Evolutionary conservation across 2,329 filamentous ascomycete species (phyloP), one percentile per base, ranked within the genome.

Genomic region (Microthyrium microscopicum): DNA sequence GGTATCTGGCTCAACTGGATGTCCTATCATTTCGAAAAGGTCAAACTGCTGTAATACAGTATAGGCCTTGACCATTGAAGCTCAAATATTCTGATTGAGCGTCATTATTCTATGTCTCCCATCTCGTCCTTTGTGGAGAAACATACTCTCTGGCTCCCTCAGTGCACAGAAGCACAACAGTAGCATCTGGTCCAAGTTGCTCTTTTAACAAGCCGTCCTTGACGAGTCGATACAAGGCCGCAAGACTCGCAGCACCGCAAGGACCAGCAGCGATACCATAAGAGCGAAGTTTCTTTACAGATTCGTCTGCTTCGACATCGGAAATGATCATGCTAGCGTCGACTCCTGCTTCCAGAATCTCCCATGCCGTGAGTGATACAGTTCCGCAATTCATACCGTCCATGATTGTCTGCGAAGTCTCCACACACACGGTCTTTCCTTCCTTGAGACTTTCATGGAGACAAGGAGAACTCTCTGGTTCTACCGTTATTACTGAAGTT

Each of bases 361-460:
- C 60, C 73, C 76, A 85, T 0, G 77, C 73, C 1, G 65, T 70
- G 0, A 58, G 58, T 0, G 76, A 80, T 0, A 78, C 61, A 0
- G 73, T 79, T 0, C 76, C 77, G 39, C 77, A 84, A 41, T 79
- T 72, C 57, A 84, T 68, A 0, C 77, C 78, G 25, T 66, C 64
- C 77, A 84, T 83, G 43, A 80, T 80, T 0, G 74, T 82, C 3
- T 66, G 54, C 0, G 56, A 58, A 0, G 75, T 80, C 5, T 49
- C 37, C 1, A 77, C 60, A 0, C 64, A 50, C 1, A 57, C 60
- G 3, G 62, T 52, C 22, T 60, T 43, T 0, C 66, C 69, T 0
- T 50, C 51, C 13, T 58, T 49, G 2, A 78, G 49, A 21, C 66
- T 71, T 22, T 61, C 58, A 37, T 61, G 61, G 5, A 79, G 49